Percentiles rank a stretch among this genome's conserved stretches.
These are phyloP conservation scores for Lantana camara DNA, from an alignment of 257 asterid genomes.

Conservation along the genomic window DNA sequence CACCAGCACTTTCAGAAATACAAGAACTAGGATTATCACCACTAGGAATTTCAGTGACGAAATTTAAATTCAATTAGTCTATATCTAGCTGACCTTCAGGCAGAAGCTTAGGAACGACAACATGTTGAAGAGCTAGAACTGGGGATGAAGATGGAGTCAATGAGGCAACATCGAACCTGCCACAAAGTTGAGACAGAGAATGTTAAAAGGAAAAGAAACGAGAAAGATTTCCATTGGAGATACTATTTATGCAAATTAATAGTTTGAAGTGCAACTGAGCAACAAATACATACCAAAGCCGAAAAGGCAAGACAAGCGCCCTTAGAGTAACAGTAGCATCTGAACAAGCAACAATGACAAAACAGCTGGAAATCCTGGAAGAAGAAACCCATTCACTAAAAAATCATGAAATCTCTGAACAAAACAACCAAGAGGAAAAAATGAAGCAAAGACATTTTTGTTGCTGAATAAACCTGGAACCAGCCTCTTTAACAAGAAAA, in stretches of 20 bases:
- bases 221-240: conserved; percentile 9
- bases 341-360: conserved; percentile 85
- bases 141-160: conserved; percentile 69
- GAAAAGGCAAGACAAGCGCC: conserved; percentile 85
- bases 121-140: conserved; percentile 80
- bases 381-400: conserved; percentile 20
- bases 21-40: background rate
- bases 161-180: conserved; percentile 91
- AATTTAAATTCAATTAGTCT: conserved; percentile 9
- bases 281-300: conserved; percentile 61
- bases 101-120: conserved; percentile 52
- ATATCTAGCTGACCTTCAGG: conserved; percentile 54
- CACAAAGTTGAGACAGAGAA: conserved; percentile 26
- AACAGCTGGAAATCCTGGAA: conserved; percentile 79
- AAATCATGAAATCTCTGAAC: conserved; percentile 17
- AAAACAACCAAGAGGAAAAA: conserved; percentile 18
- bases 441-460: conserved; percentile 24
- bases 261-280: conserved; percentile 9
- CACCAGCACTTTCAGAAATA: conserved; percentile 13
- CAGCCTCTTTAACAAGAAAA: conserved; percentile 73
- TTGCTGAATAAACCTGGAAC: conserved; percentile 63
- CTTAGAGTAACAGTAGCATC: conserved; percentile 88
- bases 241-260: conserved; percentile 7
- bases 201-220: conserved; percentile 3
- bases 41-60: background rate